These are phyloP conservation scores for Verticillium tricorpus DNA, from an alignment of 2,329 filamentous ascomycete species.

Conservation along the genomic window DNA sequence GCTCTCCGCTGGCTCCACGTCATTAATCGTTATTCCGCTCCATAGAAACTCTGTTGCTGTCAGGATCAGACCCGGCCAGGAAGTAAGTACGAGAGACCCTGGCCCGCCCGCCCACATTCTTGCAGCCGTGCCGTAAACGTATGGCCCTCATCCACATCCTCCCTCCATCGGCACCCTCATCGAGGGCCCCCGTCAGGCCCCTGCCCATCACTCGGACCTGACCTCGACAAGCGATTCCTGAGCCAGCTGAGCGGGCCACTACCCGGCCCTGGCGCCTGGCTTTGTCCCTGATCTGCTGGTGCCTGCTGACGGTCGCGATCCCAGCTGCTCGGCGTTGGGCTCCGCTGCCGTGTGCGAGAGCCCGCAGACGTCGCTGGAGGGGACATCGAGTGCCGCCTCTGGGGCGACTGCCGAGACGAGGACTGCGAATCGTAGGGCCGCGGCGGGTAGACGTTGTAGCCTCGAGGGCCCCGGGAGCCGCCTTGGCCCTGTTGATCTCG, in stretches of 20 bases:
- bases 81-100: neutral
- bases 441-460: neutral
- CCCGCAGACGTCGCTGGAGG: constrained; percentile 27
- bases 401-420: neutral
- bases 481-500: neutral
- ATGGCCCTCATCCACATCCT: neutral
- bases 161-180: neutral
- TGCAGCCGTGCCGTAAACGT: too few relatives aligned
- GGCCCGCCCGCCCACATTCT: too few relatives aligned
- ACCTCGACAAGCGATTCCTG: constrained; percentile 31
- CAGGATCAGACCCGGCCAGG: neutral
- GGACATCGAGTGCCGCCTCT: constrained; percentile 31
- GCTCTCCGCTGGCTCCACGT: neutral
- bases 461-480: neutral
- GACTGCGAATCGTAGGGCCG: neutral
- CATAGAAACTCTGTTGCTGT: neutral
- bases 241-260: constrained; percentile 40
- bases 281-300: constrained; percentile 11
- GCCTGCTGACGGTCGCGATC: constrained; percentile 21
- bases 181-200: neutral
- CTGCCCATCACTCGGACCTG: neutral
- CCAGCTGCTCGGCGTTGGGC: constrained; percentile 29
- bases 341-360: constrained; percentile 30
- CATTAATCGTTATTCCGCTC: neutral
- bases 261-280: constrained; percentile 23